These are phyloP conservation scores for Nephelium lappaceum DNA, from an alignment of 345 rosid species.

Conservation along the genomic window DNA sequence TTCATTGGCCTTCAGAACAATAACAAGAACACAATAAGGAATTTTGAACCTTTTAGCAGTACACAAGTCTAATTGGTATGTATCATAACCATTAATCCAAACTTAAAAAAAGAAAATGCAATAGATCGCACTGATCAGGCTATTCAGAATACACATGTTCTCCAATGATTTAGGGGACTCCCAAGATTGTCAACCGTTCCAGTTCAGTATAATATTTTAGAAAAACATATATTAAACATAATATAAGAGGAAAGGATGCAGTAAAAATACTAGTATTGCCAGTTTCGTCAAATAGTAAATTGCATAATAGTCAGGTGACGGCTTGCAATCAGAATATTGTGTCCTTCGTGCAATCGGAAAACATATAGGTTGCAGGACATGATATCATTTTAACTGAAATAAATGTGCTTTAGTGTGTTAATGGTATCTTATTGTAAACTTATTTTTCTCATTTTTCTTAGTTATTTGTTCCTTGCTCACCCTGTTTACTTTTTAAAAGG, in stretches of 20 bases:
- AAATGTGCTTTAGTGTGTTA: too few species aligned
- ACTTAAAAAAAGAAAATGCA: neutral
- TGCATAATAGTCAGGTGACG: neutral
- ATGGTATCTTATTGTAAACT: too few species aligned
- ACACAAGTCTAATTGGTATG: neutral
- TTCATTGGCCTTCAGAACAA: neutral
- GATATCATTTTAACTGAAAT: neutral
- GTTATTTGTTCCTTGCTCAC: too few species aligned
- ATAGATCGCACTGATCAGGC: neutral
- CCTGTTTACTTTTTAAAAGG: too few species aligned
- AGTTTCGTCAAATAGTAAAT: neutral
- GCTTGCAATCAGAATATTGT: too few species aligned
- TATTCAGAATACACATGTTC: neutral
- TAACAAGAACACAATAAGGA: neutral
- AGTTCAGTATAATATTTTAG: neutral
- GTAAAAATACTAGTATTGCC: neutral
- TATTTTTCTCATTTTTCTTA: too few species aligned
- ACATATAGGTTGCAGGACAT: neutral
- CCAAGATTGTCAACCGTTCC: neutral
- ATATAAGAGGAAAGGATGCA: neutral
- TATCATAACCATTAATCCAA: neutral
- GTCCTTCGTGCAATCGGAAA: neutral
- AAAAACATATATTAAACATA: neutral
- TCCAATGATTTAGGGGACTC: neutral
- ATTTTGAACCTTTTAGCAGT: neutral